Percentiles rank a stretch among this genome's conserved stretches.
Evolutionary conservation across 2,329 filamentous ascomycete species (phyloP).

Genomic region (Paecilomyces sp.): DNA sequence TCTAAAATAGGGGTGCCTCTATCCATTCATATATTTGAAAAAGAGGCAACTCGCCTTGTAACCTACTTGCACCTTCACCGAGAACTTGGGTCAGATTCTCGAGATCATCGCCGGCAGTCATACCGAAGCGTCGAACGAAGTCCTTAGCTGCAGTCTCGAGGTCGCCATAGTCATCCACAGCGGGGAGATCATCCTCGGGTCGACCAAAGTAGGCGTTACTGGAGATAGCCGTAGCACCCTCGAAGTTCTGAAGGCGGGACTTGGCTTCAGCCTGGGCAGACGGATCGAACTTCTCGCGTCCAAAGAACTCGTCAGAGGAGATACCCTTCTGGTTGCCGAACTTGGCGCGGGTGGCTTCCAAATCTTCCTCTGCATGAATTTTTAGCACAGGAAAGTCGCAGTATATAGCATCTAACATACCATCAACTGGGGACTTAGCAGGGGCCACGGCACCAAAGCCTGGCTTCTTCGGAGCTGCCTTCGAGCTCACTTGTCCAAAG

Average conservation of each 20-base stretch:
- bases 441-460: constrained; percentile 83
- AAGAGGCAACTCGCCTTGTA: constrained; percentile 57
- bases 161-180: constrained; percentile 74
- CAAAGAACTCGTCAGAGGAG: constrained; percentile 97
- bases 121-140: constrained; percentile 88
- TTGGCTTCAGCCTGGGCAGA: constrained; percentile 78
- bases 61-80: constrained; percentile 74
- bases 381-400: constrained; percentile 5
- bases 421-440: constrained; percentile 61
- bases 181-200: constrained; percentile 67
- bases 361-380: constrained; percentile 55
- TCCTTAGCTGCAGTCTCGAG: constrained; percentile 92
- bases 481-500: constrained; percentile 74
- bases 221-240: constrained; percentile 85
- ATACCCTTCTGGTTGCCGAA: constrained; percentile 94
- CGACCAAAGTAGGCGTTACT: constrained; percentile 97
- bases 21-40: background rate
- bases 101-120: constrained; percentile 90
- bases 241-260: constrained; percentile 79
- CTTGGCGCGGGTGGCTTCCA: constrained; percentile 77
- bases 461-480: constrained; percentile 63
- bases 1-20: background rate
- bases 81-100: constrained; percentile 80
- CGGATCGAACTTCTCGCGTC: constrained; percentile 79
- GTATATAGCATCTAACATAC: constrained; percentile 39